Evolutionary conservation across 2,329 filamentous ascomycete species (phyloP), one percentile per base, ranked within the genome.

Genomic region (Talaromyces verruculosus): DNA sequence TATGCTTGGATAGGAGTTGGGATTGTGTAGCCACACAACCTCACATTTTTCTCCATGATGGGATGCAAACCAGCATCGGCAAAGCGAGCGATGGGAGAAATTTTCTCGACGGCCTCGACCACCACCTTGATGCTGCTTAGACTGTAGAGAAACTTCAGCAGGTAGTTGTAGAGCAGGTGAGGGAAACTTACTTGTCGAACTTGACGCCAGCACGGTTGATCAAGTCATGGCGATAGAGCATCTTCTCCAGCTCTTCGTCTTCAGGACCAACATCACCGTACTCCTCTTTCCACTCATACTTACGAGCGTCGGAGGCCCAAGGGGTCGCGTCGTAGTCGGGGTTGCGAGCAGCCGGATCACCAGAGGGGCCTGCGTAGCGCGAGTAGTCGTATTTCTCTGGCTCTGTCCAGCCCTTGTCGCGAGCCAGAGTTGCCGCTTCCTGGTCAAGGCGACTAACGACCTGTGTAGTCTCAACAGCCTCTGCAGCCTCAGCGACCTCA

Each of bases 1-100:
- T 91, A 97, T 22, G 87, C 87, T 75, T 99, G 95, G 43, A 99
- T 95, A 0, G 93, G 91, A 0, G 95, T 98, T 0, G 93, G 92
- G 0, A 79, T 73, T 0, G 81, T 76, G 74, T 96, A 98, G 0
- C 88, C 85, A 68, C 88, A 89, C 2, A 93, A 83, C 67, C 87
- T 75, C 47, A 97, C 84, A 70, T 98, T 99, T 69, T 89, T 83
- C 1, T 89, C 75, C 84, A 98, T 90, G 33, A 88, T 85, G 0
- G 95, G 95, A 72, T 99, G 95, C 15, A 99, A 83, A 1, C 91
- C 93, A 25, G 92, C 91, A 66, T 91, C 84, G 1, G 88, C 82
- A 76, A 97, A 98, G 19, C 75, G 77, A 65, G 74, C 76, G 68
- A 88, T 80, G 0, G 85, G 85, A 1, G 74, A 70, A 37, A 85